Evolutionary conservation across 1,284 basidiomycete species (phyloP).

Genomic region (Apiotrichum porosum): DNA sequence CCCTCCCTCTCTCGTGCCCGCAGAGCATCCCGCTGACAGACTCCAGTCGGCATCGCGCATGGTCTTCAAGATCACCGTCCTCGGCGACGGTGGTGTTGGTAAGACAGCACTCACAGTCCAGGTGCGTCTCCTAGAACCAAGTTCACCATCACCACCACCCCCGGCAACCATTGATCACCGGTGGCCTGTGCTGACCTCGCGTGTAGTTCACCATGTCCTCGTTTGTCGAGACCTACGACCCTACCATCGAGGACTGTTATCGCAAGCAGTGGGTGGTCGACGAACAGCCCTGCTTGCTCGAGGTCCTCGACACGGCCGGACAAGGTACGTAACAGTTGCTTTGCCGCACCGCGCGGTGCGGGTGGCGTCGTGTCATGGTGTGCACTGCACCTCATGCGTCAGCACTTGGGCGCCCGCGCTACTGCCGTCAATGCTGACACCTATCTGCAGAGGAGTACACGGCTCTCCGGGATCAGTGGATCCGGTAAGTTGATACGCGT

Average conservation of each 20-base stretch:
- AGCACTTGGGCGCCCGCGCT: too few species aligned
- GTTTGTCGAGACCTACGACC: slow-evolving; percentile 64
- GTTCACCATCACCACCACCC: too few species aligned
- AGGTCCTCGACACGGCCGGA: slow-evolving; percentile 89
- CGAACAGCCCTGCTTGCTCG: slow-evolving; percentile 84
- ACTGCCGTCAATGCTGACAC: slow-evolving; percentile 3
- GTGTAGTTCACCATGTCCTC: slow-evolving; percentile 81
- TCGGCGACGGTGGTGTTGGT: slow-evolving; percentile 95
- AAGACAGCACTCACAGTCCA: slow-evolving; percentile 96
- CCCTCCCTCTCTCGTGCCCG: neutral
- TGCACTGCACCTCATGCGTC: too few species aligned
- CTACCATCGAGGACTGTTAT: slow-evolving; percentile 91
- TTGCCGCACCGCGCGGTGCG: too few species aligned
- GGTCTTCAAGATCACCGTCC: slow-evolving; percentile 65
- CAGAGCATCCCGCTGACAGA: too few species aligned
- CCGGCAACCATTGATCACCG: too few species aligned
- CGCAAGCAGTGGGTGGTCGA: slow-evolving; percentile 87
- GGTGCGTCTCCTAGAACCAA: slow-evolving; percentile 56
- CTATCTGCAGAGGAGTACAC: slow-evolving; percentile 77
- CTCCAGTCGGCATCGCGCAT: slow-evolving; percentile 33
- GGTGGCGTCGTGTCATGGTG: too few species aligned
- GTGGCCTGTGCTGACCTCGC: neutral
- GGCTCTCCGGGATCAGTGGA: slow-evolving; percentile 98
- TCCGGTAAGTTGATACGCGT: slow-evolving; percentile 75
- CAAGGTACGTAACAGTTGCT: slow-evolving; percentile 66